Conservation (phyloP, 768 basidiomycete species). For the Epithele typhae region DNA sequence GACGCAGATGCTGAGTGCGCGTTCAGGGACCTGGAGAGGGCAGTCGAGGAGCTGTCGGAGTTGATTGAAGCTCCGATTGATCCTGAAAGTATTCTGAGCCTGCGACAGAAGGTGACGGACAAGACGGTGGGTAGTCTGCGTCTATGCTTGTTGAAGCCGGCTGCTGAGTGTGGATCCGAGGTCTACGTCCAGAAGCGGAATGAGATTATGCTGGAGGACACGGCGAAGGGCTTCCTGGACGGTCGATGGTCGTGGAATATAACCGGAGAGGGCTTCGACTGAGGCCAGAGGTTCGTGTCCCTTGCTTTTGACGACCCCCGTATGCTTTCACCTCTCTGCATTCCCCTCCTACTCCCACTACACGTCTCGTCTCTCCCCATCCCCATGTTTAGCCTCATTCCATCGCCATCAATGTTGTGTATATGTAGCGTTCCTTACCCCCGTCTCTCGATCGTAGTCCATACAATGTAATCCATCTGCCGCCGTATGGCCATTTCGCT, state of each 20-base stretch:
- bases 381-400: too few species aligned
- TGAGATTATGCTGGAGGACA: conserved; percentile 93
- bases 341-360: too few species aligned
- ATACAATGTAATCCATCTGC: too few species aligned
- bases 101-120: conserved; percentile 93
- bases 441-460: too few species aligned
- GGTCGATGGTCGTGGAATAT: conserved; percentile 83
- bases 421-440: too few species aligned
- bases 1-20: conserved; percentile 3
- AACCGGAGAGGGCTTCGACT: conserved; percentile 59
- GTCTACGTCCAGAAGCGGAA: conserved; percentile 97
- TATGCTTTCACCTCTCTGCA: too few species aligned
- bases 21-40: conserved; percentile 82
- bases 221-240: conserved; percentile 84
- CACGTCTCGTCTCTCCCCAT: too few species aligned
- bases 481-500: too few species aligned
- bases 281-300: too few species aligned
- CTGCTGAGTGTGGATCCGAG: conserved; percentile 26
- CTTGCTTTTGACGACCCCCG: too few species aligned
- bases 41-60: conserved; percentile 93
- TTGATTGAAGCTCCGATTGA: conserved; percentile 90
- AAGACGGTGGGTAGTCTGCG: conserved; percentile 62
- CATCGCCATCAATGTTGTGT: too few species aligned
- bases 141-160: conserved; percentile 6
- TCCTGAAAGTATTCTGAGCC: conserved; percentile 68